Base-by-base conservation (phyloP, 306 rosid species). In the Rubus idaeus region DNA sequence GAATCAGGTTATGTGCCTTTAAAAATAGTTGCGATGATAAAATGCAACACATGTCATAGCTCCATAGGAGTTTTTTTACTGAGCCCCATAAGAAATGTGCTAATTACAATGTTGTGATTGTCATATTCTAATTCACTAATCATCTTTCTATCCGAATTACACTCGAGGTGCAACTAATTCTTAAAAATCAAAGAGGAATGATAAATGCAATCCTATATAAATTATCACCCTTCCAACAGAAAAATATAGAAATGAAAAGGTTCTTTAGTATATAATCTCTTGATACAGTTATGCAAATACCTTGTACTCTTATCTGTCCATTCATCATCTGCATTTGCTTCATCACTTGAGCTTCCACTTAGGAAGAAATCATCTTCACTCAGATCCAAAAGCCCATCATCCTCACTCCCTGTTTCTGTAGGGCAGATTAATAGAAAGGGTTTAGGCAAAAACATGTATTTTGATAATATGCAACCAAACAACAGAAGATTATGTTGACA, bases 301-400 rank as follows among this genome's bases (percentile, higher is more conserved):
- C 96, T 92, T 37, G 98, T 74, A 82, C 99, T 92, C 84, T 89
- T 95, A 80, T 92, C 99, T 2, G 99, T 95, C 96, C 96, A 95
- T 85, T 95, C 99, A 87, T 95, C 99, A 71, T 95, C 99, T 16
- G 97, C 98, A 83, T 94, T 94, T 55, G 95, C 97, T 83, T 95
- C 99, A 71, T 92, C 97, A 77, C 97, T 90, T 74, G 97, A 92
- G 82, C 97, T 95, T 73, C 97, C 97, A 82, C 75, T 75, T 62
- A 86, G 81, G 73, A 95, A 95, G 86, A 95, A 95, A 83, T 95
- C 99, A 83, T 95, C 99, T 51, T 92, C 99, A 83, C 97, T 95
- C 74, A 92, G 81, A 88, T 95, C 99, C 88, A 95, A 81, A 68
- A 89, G 87, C 60, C 99, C 99, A 14, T 95, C 99, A 69, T 95